Evolutionary conservation across 805 yeast species (phyloP).

Genomic region (Candida coquimbonensis): DNA sequence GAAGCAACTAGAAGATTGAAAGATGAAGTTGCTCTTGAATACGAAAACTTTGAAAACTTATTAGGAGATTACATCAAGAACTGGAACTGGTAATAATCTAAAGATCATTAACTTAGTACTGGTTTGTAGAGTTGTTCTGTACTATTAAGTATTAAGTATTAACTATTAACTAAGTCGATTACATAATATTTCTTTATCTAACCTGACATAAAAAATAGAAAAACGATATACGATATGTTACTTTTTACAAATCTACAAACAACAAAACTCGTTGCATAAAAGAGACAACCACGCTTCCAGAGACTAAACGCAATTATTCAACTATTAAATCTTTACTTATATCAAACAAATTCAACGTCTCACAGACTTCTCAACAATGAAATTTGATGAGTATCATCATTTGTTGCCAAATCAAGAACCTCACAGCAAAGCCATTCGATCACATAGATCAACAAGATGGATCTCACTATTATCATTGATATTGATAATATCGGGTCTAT

Average conservation of each 20-base stretch:
- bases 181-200: not conserved
- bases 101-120: not conserved
- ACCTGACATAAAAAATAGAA: not conserved
- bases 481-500: not conserved
- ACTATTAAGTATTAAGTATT: too few species aligned
- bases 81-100: slow-evolving; percentile 19
- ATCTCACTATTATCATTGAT: not conserved
- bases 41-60: slow-evolving; percentile 33
- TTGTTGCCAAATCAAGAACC: not conserved
- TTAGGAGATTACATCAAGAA: slow-evolving; percentile 21
- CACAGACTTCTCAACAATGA: not conserved
- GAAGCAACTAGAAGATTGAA: slow-evolving; percentile 61
- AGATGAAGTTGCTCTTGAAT: slow-evolving; percentile 73
- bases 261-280: too few species aligned
- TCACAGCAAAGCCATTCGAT: not conserved
- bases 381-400: slow-evolving; percentile 1
- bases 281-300: not conserved
- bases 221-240: too few species aligned
- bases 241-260: too few species aligned
- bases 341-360: too few species aligned
- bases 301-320: too few species aligned
- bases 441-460: not conserved
- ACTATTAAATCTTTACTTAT: too few species aligned
- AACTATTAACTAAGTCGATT: not conserved
- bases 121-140: too few species aligned